Evolutionary conservation across 192 early-diverging fungal species (phyloP).

Genomic region (Podila minutissima): DNA sequence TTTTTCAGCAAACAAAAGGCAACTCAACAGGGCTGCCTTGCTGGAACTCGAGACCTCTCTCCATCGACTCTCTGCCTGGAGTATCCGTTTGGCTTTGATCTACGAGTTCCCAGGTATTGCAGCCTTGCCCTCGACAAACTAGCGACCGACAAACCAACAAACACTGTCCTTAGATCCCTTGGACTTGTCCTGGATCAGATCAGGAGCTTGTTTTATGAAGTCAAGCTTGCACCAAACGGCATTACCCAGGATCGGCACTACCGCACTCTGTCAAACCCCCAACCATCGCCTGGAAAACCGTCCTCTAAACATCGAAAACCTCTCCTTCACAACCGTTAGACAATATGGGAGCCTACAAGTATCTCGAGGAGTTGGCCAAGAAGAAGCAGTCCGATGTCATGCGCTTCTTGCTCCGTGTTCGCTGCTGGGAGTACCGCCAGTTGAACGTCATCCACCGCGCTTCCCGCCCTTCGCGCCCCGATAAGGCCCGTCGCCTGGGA

Average conservation of each 20-base stretch:
- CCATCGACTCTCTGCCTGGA: background rate
- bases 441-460: slow-evolving; percentile 99
- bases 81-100: background rate
- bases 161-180: too few relatives aligned
- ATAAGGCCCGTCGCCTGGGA: slow-evolving; percentile 99
- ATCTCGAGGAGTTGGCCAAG: slow-evolving; percentile 93
- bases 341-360: slow-evolving; percentile 79
- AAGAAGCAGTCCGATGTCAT: slow-evolving; percentile 99
- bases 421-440: slow-evolving; percentile 99
- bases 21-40: too few relatives aligned
- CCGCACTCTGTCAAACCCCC: too few relatives aligned
- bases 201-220: too few relatives aligned
- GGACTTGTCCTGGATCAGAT: too few relatives aligned
- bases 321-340: background rate
- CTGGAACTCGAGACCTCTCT: background rate
- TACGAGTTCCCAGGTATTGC: background rate
- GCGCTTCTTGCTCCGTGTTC: slow-evolving; percentile 97
- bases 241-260: too few relatives aligned
- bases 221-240: too few relatives aligned
- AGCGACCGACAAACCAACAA: background rate
- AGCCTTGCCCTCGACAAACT: background rate
- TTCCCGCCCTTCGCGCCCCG: slow-evolving; percentile 96
- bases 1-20: too few relatives aligned
- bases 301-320: background rate
- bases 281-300: too few relatives aligned